Conservation (phyloP, 345 rosid species). For the Laguncularia racemosa region DNA sequence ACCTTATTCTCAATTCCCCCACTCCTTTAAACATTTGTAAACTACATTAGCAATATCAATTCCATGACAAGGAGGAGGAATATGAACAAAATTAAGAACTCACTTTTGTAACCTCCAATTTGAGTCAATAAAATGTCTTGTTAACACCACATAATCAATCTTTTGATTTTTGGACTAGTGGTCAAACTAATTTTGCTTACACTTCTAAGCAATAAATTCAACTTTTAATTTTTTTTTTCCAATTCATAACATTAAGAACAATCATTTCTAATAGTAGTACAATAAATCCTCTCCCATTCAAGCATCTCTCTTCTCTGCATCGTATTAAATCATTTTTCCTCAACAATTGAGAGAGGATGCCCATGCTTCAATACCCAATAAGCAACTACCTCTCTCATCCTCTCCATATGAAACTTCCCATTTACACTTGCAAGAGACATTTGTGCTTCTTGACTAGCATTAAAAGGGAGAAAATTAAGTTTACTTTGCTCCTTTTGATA, state of each 20-base stretch:
- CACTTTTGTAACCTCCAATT: neutral
- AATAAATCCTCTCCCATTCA: neutral
- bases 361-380: neutral
- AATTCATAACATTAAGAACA: neutral
- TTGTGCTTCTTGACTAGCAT: too few species aligned
- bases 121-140: neutral
- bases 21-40: constrained; percentile 9
- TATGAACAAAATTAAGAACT: too few species aligned
- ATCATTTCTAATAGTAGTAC: neutral
- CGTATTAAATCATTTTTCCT: neutral
- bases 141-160: constrained; percentile 2
- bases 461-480: too few species aligned
- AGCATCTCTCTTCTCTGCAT: neutral
- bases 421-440: neutral
- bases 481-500: too few species aligned
- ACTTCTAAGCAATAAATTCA: neutral
- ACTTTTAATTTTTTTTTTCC: neutral
- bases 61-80: too few species aligned
- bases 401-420: neutral
- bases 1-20: neutral
- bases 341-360: neutral
- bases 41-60: too few species aligned
- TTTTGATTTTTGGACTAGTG: neutral
- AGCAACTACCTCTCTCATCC: neutral
- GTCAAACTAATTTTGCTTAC: neutral